Percentiles rank a stretch among this genome's conserved stretches.
Conservation (phyloP, 2,329 filamentous ascomycete genomes). For the Claviceps citrina region DNA sequence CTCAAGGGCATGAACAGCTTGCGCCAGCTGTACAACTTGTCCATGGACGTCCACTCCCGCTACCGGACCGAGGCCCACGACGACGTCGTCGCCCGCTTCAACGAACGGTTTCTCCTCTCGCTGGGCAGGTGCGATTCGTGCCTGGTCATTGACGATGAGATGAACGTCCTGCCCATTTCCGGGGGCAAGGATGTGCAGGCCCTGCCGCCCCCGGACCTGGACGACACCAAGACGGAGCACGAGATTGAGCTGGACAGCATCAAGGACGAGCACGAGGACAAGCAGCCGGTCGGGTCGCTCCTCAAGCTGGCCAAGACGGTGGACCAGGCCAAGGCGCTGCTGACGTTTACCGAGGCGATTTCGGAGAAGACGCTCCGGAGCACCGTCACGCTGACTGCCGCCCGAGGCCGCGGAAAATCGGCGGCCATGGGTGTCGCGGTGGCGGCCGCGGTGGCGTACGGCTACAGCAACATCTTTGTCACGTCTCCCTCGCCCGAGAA, state of each 20-base stretch:
- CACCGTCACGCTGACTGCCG: conserved; percentile 86
- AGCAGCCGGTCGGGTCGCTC: conserved; percentile 71
- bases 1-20: conserved; percentile 93
- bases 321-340: conserved; percentile 90
- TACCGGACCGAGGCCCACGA: conserved; percentile 93
- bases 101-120: conserved; percentile 91
- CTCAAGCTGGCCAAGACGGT: conserved; percentile 76
- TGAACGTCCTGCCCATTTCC: conserved; percentile 94
- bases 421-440: conserved; percentile 89
- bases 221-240: conserved; percentile 55
- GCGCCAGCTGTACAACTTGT: conserved; percentile 91
- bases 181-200: conserved; percentile 81
- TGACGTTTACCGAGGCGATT: conserved; percentile 93
- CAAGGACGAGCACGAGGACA: conserved; percentile 75
- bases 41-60: conserved; percentile 94
- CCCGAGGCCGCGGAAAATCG: conserved; percentile 89
- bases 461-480: conserved; percentile 98
- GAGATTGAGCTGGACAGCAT: conserved; percentile 68
- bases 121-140: conserved; percentile 91
- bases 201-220: conserved; percentile 59
- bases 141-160: conserved; percentile 89
- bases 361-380: conserved; percentile 88
- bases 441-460: conserved; percentile 83
- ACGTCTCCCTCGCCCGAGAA: conserved; percentile 96
- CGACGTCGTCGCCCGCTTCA: conserved; percentile 90